phyloP scores from a whole-genome alignment of 139 green algal species.

The Bryopsis sp. region DNA sequence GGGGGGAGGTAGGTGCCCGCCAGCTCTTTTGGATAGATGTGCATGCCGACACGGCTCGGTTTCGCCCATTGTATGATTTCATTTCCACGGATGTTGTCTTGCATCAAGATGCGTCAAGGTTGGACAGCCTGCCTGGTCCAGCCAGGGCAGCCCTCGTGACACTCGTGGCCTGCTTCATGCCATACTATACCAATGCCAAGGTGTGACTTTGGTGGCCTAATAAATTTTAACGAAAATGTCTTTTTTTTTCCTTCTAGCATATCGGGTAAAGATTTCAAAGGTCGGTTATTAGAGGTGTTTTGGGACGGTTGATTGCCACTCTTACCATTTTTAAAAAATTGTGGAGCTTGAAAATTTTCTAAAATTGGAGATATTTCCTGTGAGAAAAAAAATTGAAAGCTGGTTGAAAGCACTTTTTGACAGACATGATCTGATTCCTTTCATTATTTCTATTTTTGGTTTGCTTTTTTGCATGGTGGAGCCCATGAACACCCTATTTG shows the following conservation, averaged over 20 bases:
- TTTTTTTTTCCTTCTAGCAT: conserved; percentile 6
- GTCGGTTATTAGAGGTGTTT: background rate
- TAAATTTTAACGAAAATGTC: background rate
- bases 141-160: conserved; percentile 34
- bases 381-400: no score
- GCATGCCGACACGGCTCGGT: conserved; percentile 38
- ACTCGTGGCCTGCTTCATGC: conserved; percentile 48
- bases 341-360: no score
- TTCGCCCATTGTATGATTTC: conserved; percentile 56
- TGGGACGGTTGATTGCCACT: background rate
- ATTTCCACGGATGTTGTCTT: conserved; percentile 32
- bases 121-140: conserved; percentile 37
- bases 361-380: no score
- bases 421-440: no score
- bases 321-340: background rate
- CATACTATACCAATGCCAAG: conserved; percentile 45
- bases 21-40: conserved; percentile 78
- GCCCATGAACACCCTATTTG: no score
- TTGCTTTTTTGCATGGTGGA: no score
- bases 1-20: conserved; percentile 26
- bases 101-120: background rate
- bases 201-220: background rate
- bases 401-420: no score
- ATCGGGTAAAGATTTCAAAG: background rate
- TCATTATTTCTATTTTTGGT: no score